Conservation (phyloP, 2,329 filamentous ascomycete genomes). For the Aspergillus sp. region DNA sequence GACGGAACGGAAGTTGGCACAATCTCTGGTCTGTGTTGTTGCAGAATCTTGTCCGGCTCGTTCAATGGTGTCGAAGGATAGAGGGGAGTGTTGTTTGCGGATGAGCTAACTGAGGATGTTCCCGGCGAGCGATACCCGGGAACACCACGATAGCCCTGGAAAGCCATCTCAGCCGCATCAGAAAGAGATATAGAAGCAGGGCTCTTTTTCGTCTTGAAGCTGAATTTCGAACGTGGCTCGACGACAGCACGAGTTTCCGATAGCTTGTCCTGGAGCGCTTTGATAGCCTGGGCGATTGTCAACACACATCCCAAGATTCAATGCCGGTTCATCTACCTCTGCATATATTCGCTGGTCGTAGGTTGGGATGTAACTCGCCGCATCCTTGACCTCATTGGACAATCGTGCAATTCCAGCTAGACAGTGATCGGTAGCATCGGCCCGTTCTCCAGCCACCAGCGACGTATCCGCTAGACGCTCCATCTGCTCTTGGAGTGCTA, state of each 20-base stretch:
- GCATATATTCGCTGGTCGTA: constrained; percentile 86
- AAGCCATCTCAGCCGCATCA: constrained; percentile 50
- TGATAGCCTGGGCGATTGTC: constrained; percentile 58
- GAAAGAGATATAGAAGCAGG: constrained; percentile 49
- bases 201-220: constrained; percentile 63
- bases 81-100: constrained; percentile 27
- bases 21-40: constrained; percentile 28
- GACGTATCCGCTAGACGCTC: constrained; percentile 57
- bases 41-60: constrained; percentile 23
- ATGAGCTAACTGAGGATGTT: constrained; percentile 37
- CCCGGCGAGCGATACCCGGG: constrained; percentile 38
- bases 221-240: constrained; percentile 71
- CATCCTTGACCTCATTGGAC: constrained; percentile 78
- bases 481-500: constrained; percentile 73
- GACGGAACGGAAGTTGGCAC: constrained; percentile 30
- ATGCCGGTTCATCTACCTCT: constrained; percentile 48
- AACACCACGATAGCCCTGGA: constrained; percentile 39
- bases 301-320: constrained; percentile 4
- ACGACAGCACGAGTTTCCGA: constrained; percentile 61
- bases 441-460: constrained; percentile 63
- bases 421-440: constrained; percentile 73
- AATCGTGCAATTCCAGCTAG: constrained; percentile 72
- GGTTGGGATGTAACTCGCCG: constrained; percentile 70
- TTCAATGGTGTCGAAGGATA: constrained; percentile 32
- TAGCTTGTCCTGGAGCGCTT: constrained; percentile 70